These are phyloP conservation scores for Coccomyxa subellipsoidea DNA, from an alignment of 163 green algal species.

Conservation along the genomic window DNA sequence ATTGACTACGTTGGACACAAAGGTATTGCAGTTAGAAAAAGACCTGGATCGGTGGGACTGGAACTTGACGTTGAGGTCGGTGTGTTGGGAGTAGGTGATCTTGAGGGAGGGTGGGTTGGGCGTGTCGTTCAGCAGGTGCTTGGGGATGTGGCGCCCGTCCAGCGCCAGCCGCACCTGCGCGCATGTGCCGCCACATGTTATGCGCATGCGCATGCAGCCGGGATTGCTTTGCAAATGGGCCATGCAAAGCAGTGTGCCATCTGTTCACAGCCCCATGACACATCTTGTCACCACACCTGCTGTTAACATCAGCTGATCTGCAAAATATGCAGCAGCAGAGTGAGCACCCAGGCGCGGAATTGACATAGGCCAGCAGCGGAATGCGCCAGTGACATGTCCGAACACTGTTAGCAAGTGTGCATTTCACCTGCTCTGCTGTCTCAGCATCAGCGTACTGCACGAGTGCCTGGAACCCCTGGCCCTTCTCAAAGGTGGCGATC, in stretches of 20 bases:
- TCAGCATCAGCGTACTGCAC: slow-evolving; percentile 51
- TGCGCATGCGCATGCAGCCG: not conserved
- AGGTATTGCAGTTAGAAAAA: no score
- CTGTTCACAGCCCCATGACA: no score
- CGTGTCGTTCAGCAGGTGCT: slow-evolving; percentile 53
- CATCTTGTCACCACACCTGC: no score
- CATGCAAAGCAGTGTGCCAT: no score
- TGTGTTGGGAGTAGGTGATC: slow-evolving; percentile 60
- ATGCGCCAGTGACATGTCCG: no score
- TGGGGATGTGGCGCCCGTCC: slow-evolving; percentile 53
- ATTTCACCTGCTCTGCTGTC: slow-evolving; percentile 39
- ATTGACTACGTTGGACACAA: no score
- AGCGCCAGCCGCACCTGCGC: slow-evolving; percentile 36
- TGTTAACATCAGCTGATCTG: no score
- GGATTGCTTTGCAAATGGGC: no score
- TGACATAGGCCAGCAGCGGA: no score
- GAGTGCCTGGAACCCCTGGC: slow-evolving; percentile 55
- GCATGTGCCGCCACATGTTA: not conserved
- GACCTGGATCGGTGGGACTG: slow-evolving; percentile 64
- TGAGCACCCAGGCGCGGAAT: no score
- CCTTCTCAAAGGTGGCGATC: slow-evolving; percentile 67
- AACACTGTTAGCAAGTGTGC: no score
- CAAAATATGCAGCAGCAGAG: no score
- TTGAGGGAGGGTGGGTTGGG: slow-evolving; percentile 49
- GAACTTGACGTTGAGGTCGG: slow-evolving; percentile 60